These are phyloP conservation scores for Vinca major DNA, from an alignment of 305 asterid genomes.

Conservation along the genomic window DNA sequence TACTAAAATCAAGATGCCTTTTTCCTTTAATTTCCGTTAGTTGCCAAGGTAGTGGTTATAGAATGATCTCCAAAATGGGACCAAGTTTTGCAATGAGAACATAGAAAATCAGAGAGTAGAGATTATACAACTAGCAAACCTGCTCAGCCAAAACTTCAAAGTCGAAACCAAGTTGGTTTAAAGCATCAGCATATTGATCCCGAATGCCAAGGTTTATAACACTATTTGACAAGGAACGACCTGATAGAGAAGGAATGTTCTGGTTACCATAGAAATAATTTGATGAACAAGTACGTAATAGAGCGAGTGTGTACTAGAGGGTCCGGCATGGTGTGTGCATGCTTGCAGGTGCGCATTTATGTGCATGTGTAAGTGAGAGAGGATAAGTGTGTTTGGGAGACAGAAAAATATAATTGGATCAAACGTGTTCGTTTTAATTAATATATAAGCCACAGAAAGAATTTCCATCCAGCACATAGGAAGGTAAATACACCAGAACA, in stretches of 20 bases:
- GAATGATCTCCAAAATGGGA: neutral
- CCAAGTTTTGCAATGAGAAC: neutral
- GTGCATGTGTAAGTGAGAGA: neutral
- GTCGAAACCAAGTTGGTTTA: conserved; percentile 35
- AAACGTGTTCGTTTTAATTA: neutral
- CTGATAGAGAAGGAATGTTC: conserved; percentile 16
- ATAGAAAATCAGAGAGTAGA: conserved; percentile 2
- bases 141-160: conserved; percentile 38
- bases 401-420: neutral
- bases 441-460: neutral
- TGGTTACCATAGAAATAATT: neutral
- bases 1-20: neutral
- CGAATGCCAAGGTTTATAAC: conserved; percentile 37
- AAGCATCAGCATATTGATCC: conserved; percentile 36
- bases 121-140: conserved; percentile 18
- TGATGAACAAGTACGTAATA: neutral
- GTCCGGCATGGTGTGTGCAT: neutral
- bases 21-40: neutral
- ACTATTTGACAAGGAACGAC: conserved; percentile 36
- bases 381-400: too few species aligned
- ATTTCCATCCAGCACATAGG: neutral
- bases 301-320: neutral
- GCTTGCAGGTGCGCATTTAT: neutral
- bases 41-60: neutral
- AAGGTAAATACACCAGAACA: neutral